phyloP scores from a whole-genome alignment of 768 basidiomycete species.

The Naganishia vaughanmartiniae region DNA sequence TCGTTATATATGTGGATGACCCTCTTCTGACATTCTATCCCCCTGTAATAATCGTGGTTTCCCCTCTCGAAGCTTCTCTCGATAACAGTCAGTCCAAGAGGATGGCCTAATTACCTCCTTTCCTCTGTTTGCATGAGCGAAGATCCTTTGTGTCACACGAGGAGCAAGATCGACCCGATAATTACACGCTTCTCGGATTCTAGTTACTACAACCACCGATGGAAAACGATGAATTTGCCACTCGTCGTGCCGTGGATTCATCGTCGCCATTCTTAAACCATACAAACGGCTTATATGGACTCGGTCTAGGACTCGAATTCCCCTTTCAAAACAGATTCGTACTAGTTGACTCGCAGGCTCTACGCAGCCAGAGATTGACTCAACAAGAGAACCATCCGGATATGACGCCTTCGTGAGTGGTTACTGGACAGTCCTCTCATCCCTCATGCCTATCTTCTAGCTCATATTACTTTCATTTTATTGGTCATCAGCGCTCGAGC shows the following conservation, averaged over 20 bases:
- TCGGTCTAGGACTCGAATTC: constrained; percentile 9
- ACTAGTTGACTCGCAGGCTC: not conserved
- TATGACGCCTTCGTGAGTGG: constrained; percentile 9
- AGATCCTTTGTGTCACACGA: not conserved
- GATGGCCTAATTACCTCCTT: not conserved
- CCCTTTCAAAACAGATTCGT: not conserved
- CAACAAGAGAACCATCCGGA: constrained; percentile 6
- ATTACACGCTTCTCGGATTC: not conserved
- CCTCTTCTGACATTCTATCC: not conserved
- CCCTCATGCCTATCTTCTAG: not conserved
- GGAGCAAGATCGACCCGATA: not conserved
- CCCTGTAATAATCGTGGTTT: not conserved
- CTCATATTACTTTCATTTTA: not conserved
- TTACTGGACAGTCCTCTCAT: not conserved
- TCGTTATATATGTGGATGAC: not conserved
- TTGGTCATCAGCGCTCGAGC: not conserved
- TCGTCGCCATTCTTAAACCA: not conserved
- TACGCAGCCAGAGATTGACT: not conserved
- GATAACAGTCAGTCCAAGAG: not conserved
- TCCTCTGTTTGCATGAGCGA: not conserved
- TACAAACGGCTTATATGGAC: not conserved
- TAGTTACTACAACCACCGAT: not conserved
- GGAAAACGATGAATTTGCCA: not conserved
- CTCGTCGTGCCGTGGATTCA: not conserved
- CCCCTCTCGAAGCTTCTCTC: not conserved